These are phyloP conservation scores for Metschnikowia bowlesiae DNA, from an alignment of 805 yeast genomes.

Conservation along the genomic window DNA sequence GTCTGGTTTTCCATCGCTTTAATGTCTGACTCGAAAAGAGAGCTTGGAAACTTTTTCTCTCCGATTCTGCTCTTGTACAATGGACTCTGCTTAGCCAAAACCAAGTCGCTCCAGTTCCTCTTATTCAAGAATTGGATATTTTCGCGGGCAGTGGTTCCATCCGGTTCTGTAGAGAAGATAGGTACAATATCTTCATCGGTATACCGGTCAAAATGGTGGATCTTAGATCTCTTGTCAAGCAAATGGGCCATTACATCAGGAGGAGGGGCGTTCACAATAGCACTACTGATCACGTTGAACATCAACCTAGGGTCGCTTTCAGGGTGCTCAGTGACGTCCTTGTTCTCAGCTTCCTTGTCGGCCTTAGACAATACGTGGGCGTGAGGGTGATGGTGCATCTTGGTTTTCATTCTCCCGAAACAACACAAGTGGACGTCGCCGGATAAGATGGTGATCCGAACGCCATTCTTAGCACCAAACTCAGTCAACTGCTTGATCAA, in stretches of 20 bases:
- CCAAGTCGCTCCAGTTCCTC: constrained; percentile 70
- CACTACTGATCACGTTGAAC: constrained; percentile 82
- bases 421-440: constrained; percentile 95
- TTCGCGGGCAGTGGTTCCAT: constrained; percentile 39
- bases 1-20: constrained; percentile 6
- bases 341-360: constrained; percentile 34
- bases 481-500: constrained; percentile 58
- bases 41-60: constrained; percentile 39
- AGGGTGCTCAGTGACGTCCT: constrained; percentile 44
- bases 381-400: constrained; percentile 42
- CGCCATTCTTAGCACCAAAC: constrained; percentile 59
- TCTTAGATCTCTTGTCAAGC: constrained; percentile 59
- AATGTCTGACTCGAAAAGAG: constrained; percentile 21
- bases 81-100: constrained; percentile 42
- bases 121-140: constrained; percentile 57
- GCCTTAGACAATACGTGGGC: constrained; percentile 26
- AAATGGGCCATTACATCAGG: constrained; percentile 80
- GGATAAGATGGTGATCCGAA: constrained; percentile 76
- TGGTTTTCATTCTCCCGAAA: constrained; percentile 69
- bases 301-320: constrained; percentile 71
- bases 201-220: constrained; percentile 60
- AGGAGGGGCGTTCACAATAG: constrained; percentile 90
- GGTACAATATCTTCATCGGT: constrained; percentile 83
- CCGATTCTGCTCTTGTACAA: constrained; percentile 19
- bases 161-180: constrained; percentile 56